phyloP scores from a whole-genome alignment of 805 yeast species.

The Sugiyamaella boreocaroliniensis region DNA sequence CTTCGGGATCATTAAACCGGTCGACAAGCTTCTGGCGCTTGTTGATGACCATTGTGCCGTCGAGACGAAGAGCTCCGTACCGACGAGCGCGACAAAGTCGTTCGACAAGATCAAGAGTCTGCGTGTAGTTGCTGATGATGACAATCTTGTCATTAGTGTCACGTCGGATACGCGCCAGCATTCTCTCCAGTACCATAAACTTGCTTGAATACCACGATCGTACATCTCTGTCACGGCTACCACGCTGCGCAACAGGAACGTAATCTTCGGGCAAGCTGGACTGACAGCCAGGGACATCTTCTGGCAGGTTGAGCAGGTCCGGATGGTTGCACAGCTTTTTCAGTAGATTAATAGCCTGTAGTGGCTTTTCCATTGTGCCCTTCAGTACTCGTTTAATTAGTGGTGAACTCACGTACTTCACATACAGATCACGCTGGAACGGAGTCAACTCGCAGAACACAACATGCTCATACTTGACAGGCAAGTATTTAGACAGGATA shows the following conservation, averaged over 20 bases:
- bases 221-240: conserved; percentile 62
- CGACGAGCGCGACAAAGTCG: conserved; percentile 66
- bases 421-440: conserved; percentile 65
- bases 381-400: conserved; percentile 61
- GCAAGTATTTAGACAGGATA: conserved; percentile 84
- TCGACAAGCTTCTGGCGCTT: conserved; percentile 92
- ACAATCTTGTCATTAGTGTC: conserved; percentile 95
- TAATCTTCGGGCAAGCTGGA: conserved; percentile 65
- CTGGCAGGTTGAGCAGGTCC: conserved; percentile 66
- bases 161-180: conserved; percentile 62
- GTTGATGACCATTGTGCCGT: conserved; percentile 87
- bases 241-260: conserved; percentile 36
- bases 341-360: conserved; percentile 80
- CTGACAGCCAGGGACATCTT: conserved; percentile 68
- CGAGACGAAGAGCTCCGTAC: conserved; percentile 77
- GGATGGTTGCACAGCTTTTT: conserved; percentile 95
- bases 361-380: conserved; percentile 61
- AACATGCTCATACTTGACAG: conserved; percentile 94
- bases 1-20: conserved; percentile 82
- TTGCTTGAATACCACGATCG: conserved; percentile 84
- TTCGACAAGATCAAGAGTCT: conserved; percentile 86
- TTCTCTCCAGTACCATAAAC: conserved; percentile 75
- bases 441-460: conserved; percentile 83
- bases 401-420: conserved; percentile 70
- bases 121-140: conserved; percentile 88